Conservation (phyloP, 1,139 yeast genomes). For the Candida sojae region DNA sequence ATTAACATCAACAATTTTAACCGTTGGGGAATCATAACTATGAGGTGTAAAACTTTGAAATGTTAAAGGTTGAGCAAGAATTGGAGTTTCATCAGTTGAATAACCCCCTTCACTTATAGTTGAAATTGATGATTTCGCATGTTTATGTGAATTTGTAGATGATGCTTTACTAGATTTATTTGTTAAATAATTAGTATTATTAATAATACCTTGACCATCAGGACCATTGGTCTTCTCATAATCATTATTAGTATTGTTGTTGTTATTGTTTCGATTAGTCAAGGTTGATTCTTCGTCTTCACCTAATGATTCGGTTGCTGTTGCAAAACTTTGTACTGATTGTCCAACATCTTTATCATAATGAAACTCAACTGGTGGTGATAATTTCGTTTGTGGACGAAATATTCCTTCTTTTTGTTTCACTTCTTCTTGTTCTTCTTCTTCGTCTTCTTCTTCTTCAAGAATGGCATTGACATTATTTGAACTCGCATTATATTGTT, state of each 20-base stretch:
- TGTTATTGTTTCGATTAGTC: background rate
- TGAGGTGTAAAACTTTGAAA: conserved; percentile 21
- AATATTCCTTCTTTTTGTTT: conserved; percentile 10
- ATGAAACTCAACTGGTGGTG: conserved; percentile 5
- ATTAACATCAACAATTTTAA: conserved; percentile 13
- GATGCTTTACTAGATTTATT: conserved; percentile 3
- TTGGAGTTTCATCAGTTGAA: conserved; percentile 26
- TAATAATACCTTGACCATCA: no score
- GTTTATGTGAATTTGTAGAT: conserved; percentile 7
- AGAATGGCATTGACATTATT: conserved; percentile 16
- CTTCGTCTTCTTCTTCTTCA: conserved; percentile 27
- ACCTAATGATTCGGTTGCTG: conserved; percentile 20
- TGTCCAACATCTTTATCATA: conserved; percentile 5
- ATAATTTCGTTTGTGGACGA: background rate
- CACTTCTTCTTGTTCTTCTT: conserved; percentile 23
- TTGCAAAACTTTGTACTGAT: conserved; percentile 32
- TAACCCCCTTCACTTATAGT: conserved; percentile 22
- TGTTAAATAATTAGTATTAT: background rate
- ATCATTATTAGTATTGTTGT: background rate
- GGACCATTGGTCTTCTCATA: background rate
- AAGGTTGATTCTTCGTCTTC: conserved; percentile 3
- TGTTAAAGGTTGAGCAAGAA: conserved; percentile 26
- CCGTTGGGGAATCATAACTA: conserved; percentile 15
- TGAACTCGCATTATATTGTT: conserved; percentile 4
- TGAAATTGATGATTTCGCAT: conserved; percentile 17